Evolutionary conservation across 306 rosid species (phyloP).

Genomic region (apple (Malus domestica)): DNA sequence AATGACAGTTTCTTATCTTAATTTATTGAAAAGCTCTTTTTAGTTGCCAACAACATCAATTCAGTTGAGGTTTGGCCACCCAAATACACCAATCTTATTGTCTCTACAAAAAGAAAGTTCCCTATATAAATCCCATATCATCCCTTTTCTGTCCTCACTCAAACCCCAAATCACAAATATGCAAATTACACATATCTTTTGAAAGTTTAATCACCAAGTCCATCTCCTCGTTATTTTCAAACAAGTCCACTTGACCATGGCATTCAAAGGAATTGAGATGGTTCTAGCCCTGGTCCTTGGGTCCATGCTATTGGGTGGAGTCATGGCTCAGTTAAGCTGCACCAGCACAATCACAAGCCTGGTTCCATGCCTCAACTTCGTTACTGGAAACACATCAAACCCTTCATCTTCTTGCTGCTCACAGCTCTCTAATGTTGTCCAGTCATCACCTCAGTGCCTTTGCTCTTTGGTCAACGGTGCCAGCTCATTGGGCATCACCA

Average conservation of each 20-base stretch:
- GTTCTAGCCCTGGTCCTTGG: conserved; percentile 27
- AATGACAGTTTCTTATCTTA: too few species aligned
- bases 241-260: conserved; percentile 14
- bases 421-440: conserved; percentile 49
- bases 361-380: conserved; percentile 51
- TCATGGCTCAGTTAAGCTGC: conserved; percentile 53
- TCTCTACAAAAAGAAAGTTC: background rate
- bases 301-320: conserved; percentile 24
- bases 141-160: background rate
- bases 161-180: background rate
- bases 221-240: background rate
- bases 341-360: conserved; percentile 32
- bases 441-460: conserved; percentile 66
- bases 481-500: conserved; percentile 39
- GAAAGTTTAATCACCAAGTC: background rate
- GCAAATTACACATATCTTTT: background rate
- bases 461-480: conserved; percentile 57
- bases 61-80: conserved; percentile 48
- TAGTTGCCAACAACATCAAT: background rate
- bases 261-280: conserved; percentile 15
- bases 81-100: conserved; percentile 23
- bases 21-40: too few species aligned
- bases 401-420: conserved; percentile 72
- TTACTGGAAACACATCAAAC: conserved; percentile 49
- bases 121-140: conserved; percentile 9